These are phyloP conservation scores for Hypoxylon sp. DNA, from an alignment of 2,329 filamentous ascomycete species.

Conservation along the genomic window DNA sequence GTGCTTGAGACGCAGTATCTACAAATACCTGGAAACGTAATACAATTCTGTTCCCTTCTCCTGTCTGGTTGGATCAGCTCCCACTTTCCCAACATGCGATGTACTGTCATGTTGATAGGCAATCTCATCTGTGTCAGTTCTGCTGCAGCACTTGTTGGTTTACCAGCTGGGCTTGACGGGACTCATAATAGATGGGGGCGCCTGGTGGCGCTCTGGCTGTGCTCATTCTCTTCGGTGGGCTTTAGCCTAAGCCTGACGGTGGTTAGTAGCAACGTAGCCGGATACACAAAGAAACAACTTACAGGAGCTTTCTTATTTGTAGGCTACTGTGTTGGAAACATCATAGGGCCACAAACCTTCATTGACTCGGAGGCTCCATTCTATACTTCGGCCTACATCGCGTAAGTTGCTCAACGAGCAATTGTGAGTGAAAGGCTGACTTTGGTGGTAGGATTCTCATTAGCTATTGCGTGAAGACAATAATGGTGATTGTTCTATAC, in stretches of 20 bases:
- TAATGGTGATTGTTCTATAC: slow-evolving; percentile 65
- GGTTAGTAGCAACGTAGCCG: slow-evolving; percentile 55
- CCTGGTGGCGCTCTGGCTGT: slow-evolving; percentile 70
- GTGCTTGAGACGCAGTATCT: slow-evolving; percentile 69
- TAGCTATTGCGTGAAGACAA: slow-evolving; percentile 68
- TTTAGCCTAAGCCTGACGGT: slow-evolving; percentile 56
- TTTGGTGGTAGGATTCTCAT: slow-evolving; percentile 64
- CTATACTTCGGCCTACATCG: slow-evolving; percentile 66
- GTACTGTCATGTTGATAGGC: slow-evolving; percentile 68
- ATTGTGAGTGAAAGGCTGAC: slow-evolving; percentile 5
- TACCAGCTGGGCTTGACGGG: slow-evolving; percentile 57
- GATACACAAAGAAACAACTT: slow-evolving; percentile 56
- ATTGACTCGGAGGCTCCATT: slow-evolving; percentile 63
- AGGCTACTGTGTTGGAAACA: slow-evolving; percentile 53
- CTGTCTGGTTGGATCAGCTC: slow-evolving; percentile 67
- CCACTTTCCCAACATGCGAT: slow-evolving; percentile 64
- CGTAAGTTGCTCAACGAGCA: slow-evolving; percentile 52
- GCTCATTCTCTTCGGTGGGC: slow-evolving; percentile 54
- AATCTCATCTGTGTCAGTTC: slow-evolving; percentile 70
- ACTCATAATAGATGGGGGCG: slow-evolving; percentile 68
- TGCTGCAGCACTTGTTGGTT: slow-evolving; percentile 66
- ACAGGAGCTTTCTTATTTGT: slow-evolving; percentile 55
- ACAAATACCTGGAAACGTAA: slow-evolving; percentile 72
- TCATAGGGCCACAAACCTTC: slow-evolving; percentile 55
- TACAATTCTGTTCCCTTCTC: slow-evolving; percentile 69